Conservation (phyloP, 805 yeast genomes). For the Teunomyces pallodes region DNA sequence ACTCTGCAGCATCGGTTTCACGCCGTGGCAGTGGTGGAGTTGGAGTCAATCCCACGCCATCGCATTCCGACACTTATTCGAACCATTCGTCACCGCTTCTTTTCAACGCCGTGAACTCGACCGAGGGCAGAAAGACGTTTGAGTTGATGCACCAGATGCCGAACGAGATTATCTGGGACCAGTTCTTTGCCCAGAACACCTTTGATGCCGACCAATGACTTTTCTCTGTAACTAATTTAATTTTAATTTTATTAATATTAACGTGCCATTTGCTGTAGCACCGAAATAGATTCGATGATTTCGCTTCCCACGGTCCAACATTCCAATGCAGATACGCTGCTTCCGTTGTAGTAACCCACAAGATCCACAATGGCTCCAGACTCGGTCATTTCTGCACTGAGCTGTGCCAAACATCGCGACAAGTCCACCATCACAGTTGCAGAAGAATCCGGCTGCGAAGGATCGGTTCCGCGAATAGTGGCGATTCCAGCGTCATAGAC, state of each 20-base stretch:
- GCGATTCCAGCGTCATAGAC: constrained; percentile 4
- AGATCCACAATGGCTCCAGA: constrained; percentile 28
- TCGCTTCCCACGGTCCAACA: constrained; percentile 11
- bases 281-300: not conserved
- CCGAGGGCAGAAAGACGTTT: constrained; percentile 55
- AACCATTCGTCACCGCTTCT: constrained; percentile 14
- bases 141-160: constrained; percentile 64
- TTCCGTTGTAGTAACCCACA: constrained; percentile 32
- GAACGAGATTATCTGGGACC: constrained; percentile 68
- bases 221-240: not conserved
- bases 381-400: constrained; percentile 8
- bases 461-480: not conserved
- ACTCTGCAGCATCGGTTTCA: not conserved
- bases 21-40: constrained; percentile 8
- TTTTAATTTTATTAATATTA: not conserved
- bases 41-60: constrained; percentile 13
- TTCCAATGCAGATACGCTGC: constrained; percentile 18
- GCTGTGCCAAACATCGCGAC: constrained; percentile 9
- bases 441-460: no score
- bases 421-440: constrained; percentile 8
- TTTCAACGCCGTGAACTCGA: constrained; percentile 12
- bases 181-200: constrained; percentile 42
- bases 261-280: constrained; percentile 16
- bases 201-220: not conserved
- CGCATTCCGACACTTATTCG: constrained; percentile 1